phyloP scores from a whole-genome alignment of 1,139 yeast species.

The Sugiyamaella grinbergsii region DNA sequence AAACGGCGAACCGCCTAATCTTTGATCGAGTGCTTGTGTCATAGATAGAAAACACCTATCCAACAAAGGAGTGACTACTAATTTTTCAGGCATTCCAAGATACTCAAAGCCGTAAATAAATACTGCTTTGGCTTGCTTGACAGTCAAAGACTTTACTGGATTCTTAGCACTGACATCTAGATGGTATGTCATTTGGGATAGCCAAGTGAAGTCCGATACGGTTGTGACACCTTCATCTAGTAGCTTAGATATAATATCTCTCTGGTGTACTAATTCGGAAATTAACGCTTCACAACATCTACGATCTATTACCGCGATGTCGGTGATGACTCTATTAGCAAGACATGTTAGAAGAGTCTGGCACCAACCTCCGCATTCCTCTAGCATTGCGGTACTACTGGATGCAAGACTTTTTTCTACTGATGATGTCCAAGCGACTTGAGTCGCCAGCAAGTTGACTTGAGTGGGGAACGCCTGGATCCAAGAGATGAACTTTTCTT shows the following conservation, averaged over 20 bases:
- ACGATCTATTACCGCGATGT: slow-evolving; percentile 44
- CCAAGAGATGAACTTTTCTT: slow-evolving; percentile 39
- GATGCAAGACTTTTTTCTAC: slow-evolving; percentile 44
- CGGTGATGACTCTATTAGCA: slow-evolving; percentile 41
- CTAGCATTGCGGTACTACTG: slow-evolving; percentile 16
- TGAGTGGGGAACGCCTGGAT: slow-evolving; percentile 56
- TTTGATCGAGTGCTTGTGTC: slow-evolving; percentile 72
- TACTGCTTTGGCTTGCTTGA: slow-evolving; percentile 56
- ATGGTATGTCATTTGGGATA: slow-evolving; percentile 56
- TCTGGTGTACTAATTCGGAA: slow-evolving; percentile 68
- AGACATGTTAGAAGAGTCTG: slow-evolving; percentile 35
- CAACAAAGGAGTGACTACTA: slow-evolving; percentile 78
- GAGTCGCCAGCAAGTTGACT: slow-evolving; percentile 57
- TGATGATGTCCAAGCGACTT: slow-evolving; percentile 56
- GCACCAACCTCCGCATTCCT: neutral
- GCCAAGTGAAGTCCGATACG: slow-evolving; percentile 50
- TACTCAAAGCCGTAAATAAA: slow-evolving; percentile 81
- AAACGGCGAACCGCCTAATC: slow-evolving; percentile 85
- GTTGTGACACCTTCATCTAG: slow-evolving; percentile 26
- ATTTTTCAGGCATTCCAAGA: slow-evolving; percentile 69
- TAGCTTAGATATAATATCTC: slow-evolving; percentile 47
- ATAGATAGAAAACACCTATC: slow-evolving; percentile 66
- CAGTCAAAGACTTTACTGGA: slow-evolving; percentile 43
- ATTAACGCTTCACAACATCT: slow-evolving; percentile 60
- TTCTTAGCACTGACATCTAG: slow-evolving; percentile 40